These are phyloP conservation scores for Gaertneriomyces sp. DNA, from an alignment of 192 early-diverging fungal species.

Conservation along the genomic window DNA sequence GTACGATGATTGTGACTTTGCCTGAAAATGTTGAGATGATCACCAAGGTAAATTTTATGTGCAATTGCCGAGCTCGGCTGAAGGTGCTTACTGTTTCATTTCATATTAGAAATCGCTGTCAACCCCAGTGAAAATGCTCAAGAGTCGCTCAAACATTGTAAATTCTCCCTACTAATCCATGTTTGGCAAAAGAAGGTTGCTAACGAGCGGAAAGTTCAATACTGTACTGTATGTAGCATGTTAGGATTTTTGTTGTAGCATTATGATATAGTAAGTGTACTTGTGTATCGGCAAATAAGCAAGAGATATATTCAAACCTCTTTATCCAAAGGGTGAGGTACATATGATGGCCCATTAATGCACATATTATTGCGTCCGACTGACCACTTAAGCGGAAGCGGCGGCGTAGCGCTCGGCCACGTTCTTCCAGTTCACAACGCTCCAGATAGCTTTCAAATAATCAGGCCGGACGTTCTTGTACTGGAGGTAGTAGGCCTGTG, in stretches of 20 bases:
- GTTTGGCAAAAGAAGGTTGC: too few species aligned
- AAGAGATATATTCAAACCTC: too few species aligned
- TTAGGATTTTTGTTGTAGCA: too few species aligned
- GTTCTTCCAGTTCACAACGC: slow-evolving; percentile 97
- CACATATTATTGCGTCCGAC: too few species aligned
- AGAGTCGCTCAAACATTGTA: slow-evolving; percentile 48
- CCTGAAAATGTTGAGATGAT: slow-evolving; percentile 71
- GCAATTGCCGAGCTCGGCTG: neutral
- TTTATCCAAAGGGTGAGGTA: too few species aligned
- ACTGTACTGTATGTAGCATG: too few species aligned
- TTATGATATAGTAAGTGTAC: too few species aligned
- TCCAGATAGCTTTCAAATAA: slow-evolving; percentile 93
- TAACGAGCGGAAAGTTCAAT: too few species aligned
- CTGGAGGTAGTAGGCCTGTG: slow-evolving; percentile 88
- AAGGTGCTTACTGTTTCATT: slow-evolving; percentile 3
- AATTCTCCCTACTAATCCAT: slow-evolving; percentile 50
- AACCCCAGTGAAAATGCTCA: slow-evolving; percentile 56
- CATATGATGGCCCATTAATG: too few species aligned
- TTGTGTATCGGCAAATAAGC: too few species aligned
- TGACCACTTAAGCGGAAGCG: slow-evolving; percentile 23
- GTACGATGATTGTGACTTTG: slow-evolving; percentile 82
- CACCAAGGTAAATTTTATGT: slow-evolving; percentile 20
- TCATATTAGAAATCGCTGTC: slow-evolving; percentile 48
- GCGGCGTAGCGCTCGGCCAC: slow-evolving; percentile 81
- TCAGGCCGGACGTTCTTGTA: slow-evolving; percentile 98